Evolutionary conservation across 2,329 filamentous ascomycete genomes (phyloP), one percentile per base, ranked within the genome.

Genomic region (Penicillium sp.): DNA sequence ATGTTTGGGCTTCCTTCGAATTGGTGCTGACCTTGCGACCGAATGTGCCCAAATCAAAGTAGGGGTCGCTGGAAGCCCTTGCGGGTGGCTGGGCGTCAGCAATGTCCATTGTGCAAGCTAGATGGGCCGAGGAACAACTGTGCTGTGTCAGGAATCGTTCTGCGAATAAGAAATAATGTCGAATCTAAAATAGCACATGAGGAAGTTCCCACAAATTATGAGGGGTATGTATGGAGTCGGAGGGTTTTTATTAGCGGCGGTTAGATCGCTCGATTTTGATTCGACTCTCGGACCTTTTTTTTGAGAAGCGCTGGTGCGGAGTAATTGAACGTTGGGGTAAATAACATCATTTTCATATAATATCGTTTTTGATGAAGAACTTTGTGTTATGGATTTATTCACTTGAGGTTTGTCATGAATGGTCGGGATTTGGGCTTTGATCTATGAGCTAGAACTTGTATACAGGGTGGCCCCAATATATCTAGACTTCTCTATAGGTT

Each of bases 1-100:
- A 74, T 33, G 47, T 58, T 47, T 74, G 70, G 3, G 71, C 71
- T 43, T 69, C 65, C 8, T 53, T 13, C 44, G 60, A 67, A 19
- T 23, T 57, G 11, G 70, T 73, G 36, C 52, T 70, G 27, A 72
- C 53, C 33, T 64, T 62, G 45, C 70, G 79, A 60, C 75, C 74
- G 38, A 65, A 67, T 11, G 58, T 61, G 9, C 70, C 70, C 13
- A 73, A 51, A 45, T 71, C 50, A 43, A 68, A 73, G 51, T 73
- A 73, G 27, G 57, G 54, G 36, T 67, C 64, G 51, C 56, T 63
- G 2, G 62, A 57, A 29, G 59, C 45, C 48, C 58, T 61, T 33
- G 52, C 36, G 11, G 46, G 36, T 16, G 40, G 16, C 33, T 47
- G 33, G 13, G 34, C n/a, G 44, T 34, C 33, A 10, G 1, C 23